Evolutionary conservation across 1,284 basidiomycete species (phyloP).

Genomic region (Vanrija sp.): DNA sequence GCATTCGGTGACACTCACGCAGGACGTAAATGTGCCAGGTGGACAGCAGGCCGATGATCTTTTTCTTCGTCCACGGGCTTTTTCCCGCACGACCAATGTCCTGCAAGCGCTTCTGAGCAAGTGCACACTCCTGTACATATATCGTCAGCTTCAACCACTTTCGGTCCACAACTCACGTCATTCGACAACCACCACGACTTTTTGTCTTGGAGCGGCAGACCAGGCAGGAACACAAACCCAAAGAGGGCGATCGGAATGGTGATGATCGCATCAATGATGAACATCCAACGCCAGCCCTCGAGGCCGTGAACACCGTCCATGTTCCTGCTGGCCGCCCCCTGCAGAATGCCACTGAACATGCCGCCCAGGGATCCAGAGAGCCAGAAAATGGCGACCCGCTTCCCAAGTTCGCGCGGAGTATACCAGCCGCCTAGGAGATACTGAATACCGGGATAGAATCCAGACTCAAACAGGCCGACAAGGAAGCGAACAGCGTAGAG

Average conservation of each 20-base stretch:
- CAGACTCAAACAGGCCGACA: conserved; percentile 67
- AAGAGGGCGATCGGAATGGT: conserved; percentile 14
- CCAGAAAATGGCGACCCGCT: conserved; percentile 5
- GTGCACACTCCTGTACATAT: conserved; percentile 18
- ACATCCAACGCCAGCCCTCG: conserved; percentile 39
- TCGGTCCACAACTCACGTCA: background rate
- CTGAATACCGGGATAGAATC: conserved; percentile 65
- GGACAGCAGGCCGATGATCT: conserved; percentile 18
- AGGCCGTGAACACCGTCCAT: conserved; percentile 35
- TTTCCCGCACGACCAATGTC: conserved; percentile 20
- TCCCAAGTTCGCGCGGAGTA: conserved; percentile 7
- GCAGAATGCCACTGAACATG: conserved; percentile 10
- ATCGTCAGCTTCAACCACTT: too few species aligned
- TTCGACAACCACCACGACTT: conserved; percentile 26
- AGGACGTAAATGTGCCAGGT: conserved; percentile 41
- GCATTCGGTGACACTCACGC: conserved; percentile 16
- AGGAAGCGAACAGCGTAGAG: conserved; percentile 69
- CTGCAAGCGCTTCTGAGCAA: conserved; percentile 28
- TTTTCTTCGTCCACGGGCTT: conserved; percentile 23
- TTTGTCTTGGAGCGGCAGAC: conserved; percentile 18
- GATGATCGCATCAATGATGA: conserved; percentile 30
- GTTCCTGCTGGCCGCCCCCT: conserved; percentile 19
- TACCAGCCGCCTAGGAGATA: conserved; percentile 60
- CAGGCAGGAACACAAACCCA: conserved; percentile 12
- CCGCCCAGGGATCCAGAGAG: conserved; percentile 9